phyloP scores from a whole-genome alignment of 2,329 filamentous ascomycete genomes.

The Neonectria neomacrospora region DNA sequence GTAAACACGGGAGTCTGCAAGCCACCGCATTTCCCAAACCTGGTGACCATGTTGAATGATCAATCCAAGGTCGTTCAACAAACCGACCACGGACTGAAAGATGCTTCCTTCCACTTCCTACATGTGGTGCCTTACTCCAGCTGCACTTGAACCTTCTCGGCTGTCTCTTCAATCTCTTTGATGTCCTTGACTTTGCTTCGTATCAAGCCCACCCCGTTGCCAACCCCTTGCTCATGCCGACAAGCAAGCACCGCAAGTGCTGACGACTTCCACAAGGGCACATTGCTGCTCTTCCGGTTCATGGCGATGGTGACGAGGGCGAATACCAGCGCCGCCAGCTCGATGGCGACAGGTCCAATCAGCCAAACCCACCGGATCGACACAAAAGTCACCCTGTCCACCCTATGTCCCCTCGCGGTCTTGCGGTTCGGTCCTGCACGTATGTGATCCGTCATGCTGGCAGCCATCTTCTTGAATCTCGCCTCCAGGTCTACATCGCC shows the following conservation, averaged over 20 bases:
- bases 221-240: not conserved
- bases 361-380: conserved; percentile 20
- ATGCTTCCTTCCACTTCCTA: too few relatives aligned
- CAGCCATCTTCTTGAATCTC: conserved; percentile 19
- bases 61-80: too few relatives aligned
- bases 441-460: conserved; percentile 26
- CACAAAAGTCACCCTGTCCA: conserved; percentile 16
- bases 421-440: conserved; percentile 14
- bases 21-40: too few relatives aligned
- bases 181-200: conserved; percentile 10
- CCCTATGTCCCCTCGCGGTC: not conserved
- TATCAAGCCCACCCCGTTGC: not conserved
- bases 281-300: conserved; percentile 11
- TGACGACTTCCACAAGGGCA: conserved; percentile 30
- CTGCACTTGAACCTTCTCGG: not conserved
- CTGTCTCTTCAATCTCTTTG: conserved; percentile 11
- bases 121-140: too few relatives aligned
- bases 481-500: conserved; percentile 19
- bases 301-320: conserved; percentile 9
- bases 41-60: too few relatives aligned
- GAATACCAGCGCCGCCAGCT: conserved; percentile 11
- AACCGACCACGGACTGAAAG: too few relatives aligned
- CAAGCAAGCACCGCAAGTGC: conserved; percentile 18
- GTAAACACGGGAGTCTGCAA: too few relatives aligned
- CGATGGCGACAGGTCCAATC: conserved; percentile 9